Conservation (phyloP, 225 moss, liverwort and hornwort species). For the Physcomitrium patens region DNA sequence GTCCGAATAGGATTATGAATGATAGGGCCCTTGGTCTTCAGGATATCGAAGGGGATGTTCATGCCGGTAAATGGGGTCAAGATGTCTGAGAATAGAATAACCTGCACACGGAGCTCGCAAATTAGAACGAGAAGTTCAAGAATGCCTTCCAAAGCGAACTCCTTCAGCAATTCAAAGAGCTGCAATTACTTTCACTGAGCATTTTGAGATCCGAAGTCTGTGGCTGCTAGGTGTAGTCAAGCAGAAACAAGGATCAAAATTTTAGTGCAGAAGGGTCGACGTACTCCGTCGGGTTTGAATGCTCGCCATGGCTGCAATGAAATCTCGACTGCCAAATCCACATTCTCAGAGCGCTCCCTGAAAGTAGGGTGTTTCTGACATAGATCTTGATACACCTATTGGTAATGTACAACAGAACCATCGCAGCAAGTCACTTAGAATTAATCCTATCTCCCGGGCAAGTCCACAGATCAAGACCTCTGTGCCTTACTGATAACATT, state of each 20-base stretch:
- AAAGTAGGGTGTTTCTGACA: conserved; percentile 94
- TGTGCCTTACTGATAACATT: no score
- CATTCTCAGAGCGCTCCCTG: conserved; percentile 94
- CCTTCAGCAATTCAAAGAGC: no score
- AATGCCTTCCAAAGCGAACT: no score
- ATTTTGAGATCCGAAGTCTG: not conserved
- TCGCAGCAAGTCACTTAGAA: no score
- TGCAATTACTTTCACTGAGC: no score
- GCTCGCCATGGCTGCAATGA: conserved; percentile 97
- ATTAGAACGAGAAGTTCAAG: not conserved
- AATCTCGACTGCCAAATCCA: conserved; percentile 93
- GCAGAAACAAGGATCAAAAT: not conserved
- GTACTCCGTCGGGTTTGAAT: conserved; percentile 89
- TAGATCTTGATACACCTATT: conserved; percentile 84
- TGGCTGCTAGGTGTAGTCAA: not conserved
- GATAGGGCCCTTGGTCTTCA: conserved; percentile 85
- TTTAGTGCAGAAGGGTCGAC: conserved; percentile 14
- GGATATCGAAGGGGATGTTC: conserved; percentile 93
- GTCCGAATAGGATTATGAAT: conserved; percentile 88
- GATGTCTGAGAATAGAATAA: conserved; percentile 97
- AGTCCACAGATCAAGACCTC: no score
- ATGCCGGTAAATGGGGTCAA: conserved; percentile 96
- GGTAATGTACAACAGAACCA: not conserved
- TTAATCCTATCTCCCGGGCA: no score
- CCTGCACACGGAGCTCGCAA: conserved; percentile 42